Percentiles rank a stretch among this genome's conserved stretches.
Conservation (phyloP, 495 filamentous ascomycete species). For the Neurospora sp. region DNA sequence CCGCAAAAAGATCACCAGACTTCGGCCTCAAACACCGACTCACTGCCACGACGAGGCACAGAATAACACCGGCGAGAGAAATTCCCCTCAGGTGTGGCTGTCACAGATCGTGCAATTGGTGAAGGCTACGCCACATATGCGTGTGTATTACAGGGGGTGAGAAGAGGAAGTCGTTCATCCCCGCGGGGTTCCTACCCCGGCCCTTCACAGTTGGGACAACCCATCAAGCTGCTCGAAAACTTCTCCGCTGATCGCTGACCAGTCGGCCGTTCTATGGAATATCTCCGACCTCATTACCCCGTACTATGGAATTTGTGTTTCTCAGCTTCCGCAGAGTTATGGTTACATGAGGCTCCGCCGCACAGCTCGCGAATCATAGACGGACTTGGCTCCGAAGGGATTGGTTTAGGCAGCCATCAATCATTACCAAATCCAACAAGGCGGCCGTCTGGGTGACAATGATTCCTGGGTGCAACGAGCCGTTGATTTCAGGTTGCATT, state of each 20-base stretch:
- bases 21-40: not conserved
- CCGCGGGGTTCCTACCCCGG: not conserved
- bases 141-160: not conserved
- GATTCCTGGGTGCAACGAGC: not conserved
- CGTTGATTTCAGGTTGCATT: not conserved
- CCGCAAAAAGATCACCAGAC: not conserved
- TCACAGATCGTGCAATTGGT: not conserved
- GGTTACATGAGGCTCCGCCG: not conserved
- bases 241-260: not conserved
- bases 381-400: not conserved
- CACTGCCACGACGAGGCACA: not conserved
- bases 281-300: not conserved
- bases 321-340: not conserved
- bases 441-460: not conserved
- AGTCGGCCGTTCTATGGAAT: not conserved
- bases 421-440: not conserved
- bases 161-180: not conserved
- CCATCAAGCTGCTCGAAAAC: not conserved
- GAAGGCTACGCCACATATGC: not conserved
- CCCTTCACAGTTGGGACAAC: not conserved
- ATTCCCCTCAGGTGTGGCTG: not conserved
- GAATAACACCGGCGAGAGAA: not conserved
- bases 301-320: not conserved
- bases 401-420: not conserved
- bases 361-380: not conserved